A percentile compares a stretch with the other conserved stretches of the same genome.
phyloP scores from a whole-genome alignment of 768 basidiomycete species.

The Cystofilobasidium ferigula region DNA sequence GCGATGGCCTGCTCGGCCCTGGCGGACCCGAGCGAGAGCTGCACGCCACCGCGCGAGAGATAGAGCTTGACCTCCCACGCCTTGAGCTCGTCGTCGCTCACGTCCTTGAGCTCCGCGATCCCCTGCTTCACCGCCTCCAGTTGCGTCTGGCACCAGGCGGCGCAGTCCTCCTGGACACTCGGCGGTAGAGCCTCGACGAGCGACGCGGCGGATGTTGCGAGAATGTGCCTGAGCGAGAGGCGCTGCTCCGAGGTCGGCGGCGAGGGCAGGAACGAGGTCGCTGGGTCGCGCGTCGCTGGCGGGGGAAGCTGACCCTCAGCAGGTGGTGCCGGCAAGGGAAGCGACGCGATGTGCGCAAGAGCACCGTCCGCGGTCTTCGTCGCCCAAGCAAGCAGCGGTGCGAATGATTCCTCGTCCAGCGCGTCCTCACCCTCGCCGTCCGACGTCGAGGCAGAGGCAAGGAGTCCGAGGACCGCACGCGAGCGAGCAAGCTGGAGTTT shows the following conservation, averaged over 20 bases:
- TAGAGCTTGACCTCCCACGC: neutral
- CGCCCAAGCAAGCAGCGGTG: neutral
- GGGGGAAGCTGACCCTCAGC: neutral
- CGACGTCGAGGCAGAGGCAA: neutral
- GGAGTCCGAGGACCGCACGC: conserved; percentile 1
- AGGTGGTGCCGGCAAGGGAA: neutral
- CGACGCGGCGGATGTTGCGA: neutral
- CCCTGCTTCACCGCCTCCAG: neutral
- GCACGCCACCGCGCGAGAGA: neutral
- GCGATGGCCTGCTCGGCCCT: neutral
- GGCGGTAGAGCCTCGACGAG: neutral
- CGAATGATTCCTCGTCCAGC: conserved; percentile 2
- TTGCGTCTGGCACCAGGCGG: neutral
- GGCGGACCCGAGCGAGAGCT: neutral
- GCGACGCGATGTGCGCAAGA: neutral
- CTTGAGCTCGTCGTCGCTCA: neutral
- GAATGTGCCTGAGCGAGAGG: neutral
- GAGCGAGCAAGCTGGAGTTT: neutral
- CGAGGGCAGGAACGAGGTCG: neutral
- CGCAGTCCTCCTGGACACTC: neutral
- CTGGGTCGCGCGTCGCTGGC: neutral
- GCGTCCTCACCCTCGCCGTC: conserved; percentile 1
- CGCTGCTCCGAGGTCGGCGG: neutral
- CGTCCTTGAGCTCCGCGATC: neutral
- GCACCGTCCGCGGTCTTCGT: neutral